These are phyloP conservation scores for Rhizoclosmatium sp. DNA, from an alignment of 192 early-diverging fungal genomes.

Conservation along the genomic window DNA sequence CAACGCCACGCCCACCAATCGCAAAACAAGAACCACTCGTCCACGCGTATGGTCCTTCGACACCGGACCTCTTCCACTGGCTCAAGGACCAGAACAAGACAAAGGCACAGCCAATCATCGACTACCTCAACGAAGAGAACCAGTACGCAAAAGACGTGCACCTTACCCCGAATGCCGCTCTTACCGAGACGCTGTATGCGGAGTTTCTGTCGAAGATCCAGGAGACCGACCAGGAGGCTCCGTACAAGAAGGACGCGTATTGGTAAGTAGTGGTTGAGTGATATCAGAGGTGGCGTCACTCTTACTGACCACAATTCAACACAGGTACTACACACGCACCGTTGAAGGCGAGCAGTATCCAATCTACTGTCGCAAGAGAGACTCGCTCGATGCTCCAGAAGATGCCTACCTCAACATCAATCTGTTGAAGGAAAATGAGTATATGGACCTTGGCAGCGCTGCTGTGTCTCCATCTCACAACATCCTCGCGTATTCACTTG, in stretches of 20 bases:
- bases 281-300: background rate
- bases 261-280: conserved; percentile 35
- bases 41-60: conserved; percentile 10
- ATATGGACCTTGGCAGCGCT: conserved; percentile 23
- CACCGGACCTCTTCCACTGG: conserved; percentile 59
- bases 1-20: conserved; percentile 33
- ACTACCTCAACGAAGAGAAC: conserved; percentile 55
- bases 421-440: conserved; percentile 12
- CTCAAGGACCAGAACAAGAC: conserved; percentile 50
- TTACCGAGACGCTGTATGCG: conserved; percentile 53
- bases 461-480: conserved; percentile 45
- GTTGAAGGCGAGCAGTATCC: conserved; percentile 59
- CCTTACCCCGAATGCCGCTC: conserved; percentile 37
- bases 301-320: too few relatives aligned
- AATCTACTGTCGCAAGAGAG: conserved; percentile 47
- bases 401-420: conserved; percentile 42
- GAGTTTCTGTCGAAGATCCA: conserved; percentile 53
- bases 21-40: conserved; percentile 45
- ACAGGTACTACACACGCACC: conserved; percentile 48
- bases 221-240: conserved; percentile 55
- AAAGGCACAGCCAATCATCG: conserved; percentile 51
- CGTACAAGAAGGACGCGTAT: conserved; percentile 44
- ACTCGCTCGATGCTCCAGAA: conserved; percentile 36
- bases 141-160: conserved; percentile 47
- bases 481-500: conserved; percentile 52